Base-by-base conservation (phyloP, 1,139 yeast species). In the Chernovozyma sophiae-reginae region DNA sequence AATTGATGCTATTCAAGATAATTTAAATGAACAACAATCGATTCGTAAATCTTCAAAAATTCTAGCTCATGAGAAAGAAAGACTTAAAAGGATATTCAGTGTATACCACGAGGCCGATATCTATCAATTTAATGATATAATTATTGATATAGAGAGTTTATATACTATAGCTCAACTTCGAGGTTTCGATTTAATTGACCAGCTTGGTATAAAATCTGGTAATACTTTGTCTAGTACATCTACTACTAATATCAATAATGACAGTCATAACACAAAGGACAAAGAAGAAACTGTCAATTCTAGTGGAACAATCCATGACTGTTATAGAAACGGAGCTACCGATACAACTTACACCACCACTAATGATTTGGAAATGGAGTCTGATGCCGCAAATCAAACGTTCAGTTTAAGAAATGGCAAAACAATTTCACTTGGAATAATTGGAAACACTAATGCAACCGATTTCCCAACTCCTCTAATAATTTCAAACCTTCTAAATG, bases 101-200 rank as follows among this genome's bases (percentile, higher is more conserved):
- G 33, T 37, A 3, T 53, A 40, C 31, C 35, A 37, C n/a, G 30
- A 29, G n/a, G 38, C 42, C n/a, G 32, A 48, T 28, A 46, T 52
- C 7, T 54, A 49, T 33, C 51, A 53, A 28, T 52, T 47, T 33
- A 42, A 36, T 16, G 56, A 52, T 31, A 33, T 52, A 14, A 43
- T 53, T 5, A 37, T 54, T 22, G 49, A 54, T 35, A 32, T 54
- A n/a, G 40, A 41, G 7, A 41, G 43, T 13, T 35, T 52, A 18
- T 42, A 26, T 24, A 39, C 39, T 13, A 33, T 46, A 7, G 40
- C 43, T 6, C 38, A 40, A 26, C 36, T 41, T 18, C 28, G 30
- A 13, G 32, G 31, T 16, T 18, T 13, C 8, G 26, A 31, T 4
- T 26, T 26, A 11, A 14, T 26, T 13, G 11, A 26, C 8, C 23